Percentiles rank a stretch among this genome's conserved stretches.
Evolutionary conservation across 768 basidiomycete genomes (phyloP).

Genomic region (Trametes elegans): DNA sequence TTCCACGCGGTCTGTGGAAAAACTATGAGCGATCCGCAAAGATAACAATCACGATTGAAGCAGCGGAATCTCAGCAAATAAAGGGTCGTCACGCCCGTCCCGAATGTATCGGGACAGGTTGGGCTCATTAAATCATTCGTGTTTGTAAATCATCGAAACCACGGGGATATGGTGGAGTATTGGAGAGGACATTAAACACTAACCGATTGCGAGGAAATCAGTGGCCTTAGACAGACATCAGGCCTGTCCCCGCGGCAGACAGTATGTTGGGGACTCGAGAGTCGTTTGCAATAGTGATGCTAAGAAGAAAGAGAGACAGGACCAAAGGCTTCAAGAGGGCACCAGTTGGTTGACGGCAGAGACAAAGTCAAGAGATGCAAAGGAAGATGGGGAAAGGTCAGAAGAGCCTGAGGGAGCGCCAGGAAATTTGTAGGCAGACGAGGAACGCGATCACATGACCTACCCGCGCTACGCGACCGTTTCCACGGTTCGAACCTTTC

Average conservation of each 20-base stretch:
- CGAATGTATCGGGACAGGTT: conserved; percentile 21
- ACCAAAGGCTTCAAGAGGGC: too few relatives aligned
- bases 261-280: too few relatives aligned
- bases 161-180: background rate
- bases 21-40: background rate
- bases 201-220: too few relatives aligned
- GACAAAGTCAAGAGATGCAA: background rate
- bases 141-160: conserved; percentile 27
- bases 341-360: too few relatives aligned
- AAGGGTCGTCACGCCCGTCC: conserved; percentile 28
- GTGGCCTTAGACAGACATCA: too few relatives aligned
- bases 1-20: too few relatives aligned
- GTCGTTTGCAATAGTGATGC: too few relatives aligned
- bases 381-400: background rate
- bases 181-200: too few relatives aligned
- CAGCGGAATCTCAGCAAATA: conserved; percentile 25
- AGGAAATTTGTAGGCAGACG: conserved; percentile 7
- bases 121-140: conserved; percentile 34
- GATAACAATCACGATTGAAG: background rate
- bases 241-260: too few relatives aligned
- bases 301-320: background rate
- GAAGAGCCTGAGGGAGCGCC: background rate
- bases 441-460: conserved; percentile 15
- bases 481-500: conserved; percentile 15
- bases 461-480: conserved; percentile 15